Evolutionary conservation across 73 alveolate species (phyloP).

Genomic region (Paramecium sexaurelia): DNA sequence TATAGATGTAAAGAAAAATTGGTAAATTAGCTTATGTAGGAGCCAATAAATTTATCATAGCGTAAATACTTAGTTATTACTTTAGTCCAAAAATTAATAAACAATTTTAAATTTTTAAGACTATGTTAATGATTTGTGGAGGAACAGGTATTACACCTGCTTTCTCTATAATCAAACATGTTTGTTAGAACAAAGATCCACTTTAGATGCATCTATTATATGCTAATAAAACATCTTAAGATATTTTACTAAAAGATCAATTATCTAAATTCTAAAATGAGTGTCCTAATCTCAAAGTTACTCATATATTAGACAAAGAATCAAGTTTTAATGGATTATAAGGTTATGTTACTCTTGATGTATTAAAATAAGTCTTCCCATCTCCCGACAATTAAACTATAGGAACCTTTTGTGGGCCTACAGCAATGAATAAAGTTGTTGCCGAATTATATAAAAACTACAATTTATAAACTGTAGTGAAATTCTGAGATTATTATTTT

Average conservation of each 20-base stretch:
- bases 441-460: neutral
- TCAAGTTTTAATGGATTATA: neutral
- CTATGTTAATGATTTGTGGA: slow-evolving; percentile 42
- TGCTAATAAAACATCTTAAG: neutral
- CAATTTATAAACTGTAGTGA: neutral
- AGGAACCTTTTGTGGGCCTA: slow-evolving; percentile 45
- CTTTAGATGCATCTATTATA: neutral
- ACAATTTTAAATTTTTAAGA: neutral
- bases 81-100: neutral
- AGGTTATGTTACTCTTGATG: slow-evolving; percentile 33
- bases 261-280: neutral
- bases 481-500: neutral
- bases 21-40: neutral
- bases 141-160: slow-evolving; percentile 51
- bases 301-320: neutral
- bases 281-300: neutral
- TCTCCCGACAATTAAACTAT: neutral
- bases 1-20: neutral
- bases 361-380: slow-evolving; percentile 2
- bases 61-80: no score
- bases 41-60: neutral
- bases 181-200: neutral
- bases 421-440: neutral
- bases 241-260: neutral
- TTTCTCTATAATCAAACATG: neutral